These are phyloP conservation scores for Astrothelium subdiscretum DNA, from an alignment of 495 filamentous ascomycete species.

Conservation along the genomic window DNA sequence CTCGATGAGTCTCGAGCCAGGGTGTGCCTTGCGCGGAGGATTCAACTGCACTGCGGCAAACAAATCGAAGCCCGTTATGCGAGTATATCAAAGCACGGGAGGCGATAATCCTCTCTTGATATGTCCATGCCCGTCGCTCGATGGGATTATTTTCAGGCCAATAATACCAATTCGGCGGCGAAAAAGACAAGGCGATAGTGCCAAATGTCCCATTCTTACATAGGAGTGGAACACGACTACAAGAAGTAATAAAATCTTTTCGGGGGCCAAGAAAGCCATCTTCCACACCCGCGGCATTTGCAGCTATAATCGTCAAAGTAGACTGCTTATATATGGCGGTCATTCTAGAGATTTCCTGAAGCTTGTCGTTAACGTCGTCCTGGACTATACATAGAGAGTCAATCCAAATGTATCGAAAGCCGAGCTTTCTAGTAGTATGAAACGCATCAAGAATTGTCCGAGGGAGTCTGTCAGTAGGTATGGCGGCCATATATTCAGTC, in stretches of 20 bases:
- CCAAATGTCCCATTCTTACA: neutral
- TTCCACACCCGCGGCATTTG: neutral
- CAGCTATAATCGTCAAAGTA: neutral
- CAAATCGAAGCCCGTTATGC: neutral
- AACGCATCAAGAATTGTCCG: conserved; percentile 21
- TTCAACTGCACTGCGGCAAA: neutral
- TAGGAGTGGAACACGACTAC: neutral
- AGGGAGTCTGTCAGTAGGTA: conserved; percentile 10
- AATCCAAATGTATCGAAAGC: conserved; percentile 25
- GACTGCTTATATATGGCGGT: neutral
- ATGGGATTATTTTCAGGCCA: neutral
- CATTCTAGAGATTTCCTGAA: neutral
- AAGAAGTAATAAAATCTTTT: neutral
- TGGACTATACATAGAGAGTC: conserved; percentile 27
- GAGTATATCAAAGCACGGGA: neutral
- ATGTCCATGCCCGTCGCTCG: neutral
- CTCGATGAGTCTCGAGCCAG: neutral
- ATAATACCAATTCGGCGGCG: neutral
- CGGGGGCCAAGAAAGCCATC: neutral
- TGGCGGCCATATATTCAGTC: conserved; percentile 3
- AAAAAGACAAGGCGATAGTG: neutral
- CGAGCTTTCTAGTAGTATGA: conserved; percentile 13
- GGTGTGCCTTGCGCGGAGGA: neutral
- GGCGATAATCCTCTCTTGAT: neutral
- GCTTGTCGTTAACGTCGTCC: conserved; percentile 10